Base-by-base conservation (phyloP, 1,284 basidiomycete species). In the Macrocystidia cucumis region DNA sequence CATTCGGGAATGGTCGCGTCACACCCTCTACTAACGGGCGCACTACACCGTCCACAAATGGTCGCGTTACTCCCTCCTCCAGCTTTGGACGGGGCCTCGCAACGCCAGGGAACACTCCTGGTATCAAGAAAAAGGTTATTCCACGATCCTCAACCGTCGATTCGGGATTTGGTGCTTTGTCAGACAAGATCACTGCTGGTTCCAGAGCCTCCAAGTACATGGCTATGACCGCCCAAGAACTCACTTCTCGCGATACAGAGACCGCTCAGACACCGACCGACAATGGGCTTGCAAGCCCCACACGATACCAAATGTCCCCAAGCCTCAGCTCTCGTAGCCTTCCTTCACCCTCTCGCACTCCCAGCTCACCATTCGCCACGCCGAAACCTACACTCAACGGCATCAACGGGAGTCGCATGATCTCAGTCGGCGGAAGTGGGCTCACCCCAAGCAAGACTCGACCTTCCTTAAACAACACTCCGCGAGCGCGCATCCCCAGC, bases 181-280 rank as follows among this genome's bases (percentile, higher is more conserved):
- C 23, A 25, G 59, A 65, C 28, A 60, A 72, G 44, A 79, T 90
- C 36, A 87, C 86, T 1, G 78, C 74, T 8, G 89, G 88, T 1
- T 87, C 87, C 3, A 68, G 90, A 34, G 90, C 90, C 5, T 84
- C 84, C 37, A 86, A 84, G 52, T 91, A 89, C 50, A 63, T 80
- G 19, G 77, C 79, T 9, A 77, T 90, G 71, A 91, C 86, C 0
- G 88, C 87, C 2, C 80, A 84, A 50, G 83, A 91, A 49, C 65
- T 91, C 28, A 74, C 65, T 48, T 67, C 69, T 29, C 65, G 67
- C 39, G 54, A 63, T 35, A 37, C 52, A 33, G 49, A 45, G 29
- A 45, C 59, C 7, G 41, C 44, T 6, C 62, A 55, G 36, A 59
- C 63, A 13, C 45, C 56, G 7, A n/a, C 51, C 11, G 36, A 29